These are phyloP conservation scores for Cajanus cajan DNA, from an alignment of 306 rosid genomes.

Conservation along the genomic window DNA sequence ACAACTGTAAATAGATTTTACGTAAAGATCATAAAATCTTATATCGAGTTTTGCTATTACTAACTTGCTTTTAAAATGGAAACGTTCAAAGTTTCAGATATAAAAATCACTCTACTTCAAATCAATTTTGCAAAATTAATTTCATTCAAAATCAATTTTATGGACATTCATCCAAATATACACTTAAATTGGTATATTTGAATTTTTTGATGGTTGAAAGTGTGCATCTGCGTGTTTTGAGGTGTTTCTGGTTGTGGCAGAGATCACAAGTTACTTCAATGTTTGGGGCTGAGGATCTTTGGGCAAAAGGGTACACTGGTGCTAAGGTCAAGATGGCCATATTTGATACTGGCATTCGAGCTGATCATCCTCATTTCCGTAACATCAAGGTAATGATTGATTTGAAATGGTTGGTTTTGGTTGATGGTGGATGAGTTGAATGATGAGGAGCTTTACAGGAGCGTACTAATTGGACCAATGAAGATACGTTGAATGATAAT, in stretches of 20 bases:
- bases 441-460: slow-evolving; percentile 53
- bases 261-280: slow-evolving; percentile 88
- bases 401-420: background rate
- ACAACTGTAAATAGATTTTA: background rate
- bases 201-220: background rate
- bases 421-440: slow-evolving; percentile 28
- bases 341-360: slow-evolving; percentile 95
- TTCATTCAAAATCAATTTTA: background rate
- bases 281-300: slow-evolving; percentile 84
- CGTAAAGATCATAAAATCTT: background rate
- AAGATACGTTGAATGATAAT: slow-evolving; percentile 88
- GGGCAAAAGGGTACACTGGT: slow-evolving; percentile 87
- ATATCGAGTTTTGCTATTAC: background rate
- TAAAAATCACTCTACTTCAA: background rate
- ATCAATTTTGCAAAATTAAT: background rate
- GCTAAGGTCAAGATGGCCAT: slow-evolving; percentile 93
- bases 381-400: slow-evolving; percentile 71
- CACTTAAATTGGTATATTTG: background rate
- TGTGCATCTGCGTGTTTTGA: slow-evolving; percentile 12
- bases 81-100: background rate
- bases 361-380: slow-evolving; percentile 89
- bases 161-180: background rate
- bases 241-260: slow-evolving; percentile 44
- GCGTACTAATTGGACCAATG: slow-evolving; percentile 98
- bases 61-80: background rate